phyloP scores from a whole-genome alignment of 192 early-diverging fungal genomes.

The Coemansia sp. region DNA sequence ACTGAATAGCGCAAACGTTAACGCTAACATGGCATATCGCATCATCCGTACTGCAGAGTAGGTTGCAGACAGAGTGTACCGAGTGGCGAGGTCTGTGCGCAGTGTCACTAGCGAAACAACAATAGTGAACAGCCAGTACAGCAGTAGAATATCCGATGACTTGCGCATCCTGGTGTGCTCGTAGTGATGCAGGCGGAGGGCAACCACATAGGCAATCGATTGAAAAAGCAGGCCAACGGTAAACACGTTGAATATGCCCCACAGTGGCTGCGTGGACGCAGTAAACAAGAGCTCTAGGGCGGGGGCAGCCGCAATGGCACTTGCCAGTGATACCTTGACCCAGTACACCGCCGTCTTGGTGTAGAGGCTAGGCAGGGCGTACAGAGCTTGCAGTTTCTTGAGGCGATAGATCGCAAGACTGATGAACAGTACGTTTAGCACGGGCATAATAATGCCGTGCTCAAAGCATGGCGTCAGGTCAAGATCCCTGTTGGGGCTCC shows the following conservation, averaged over 20 bases:
- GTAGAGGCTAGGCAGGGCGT: too few relatives aligned
- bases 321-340: conserved; percentile 2
- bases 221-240: conserved; percentile 16
- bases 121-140: conserved; percentile 24
- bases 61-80: neutral
- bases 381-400: too few relatives aligned
- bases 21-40: neutral
- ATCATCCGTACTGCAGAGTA: conserved; percentile 1
- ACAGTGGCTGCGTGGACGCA: neutral
- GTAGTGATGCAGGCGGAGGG: conserved; percentile 20
- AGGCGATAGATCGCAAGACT: too few relatives aligned
- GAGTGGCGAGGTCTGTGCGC: conserved; percentile 19
- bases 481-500: too few relatives aligned
- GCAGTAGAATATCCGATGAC: conserved; percentile 23
- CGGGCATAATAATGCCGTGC: too few relatives aligned
- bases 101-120: conserved; percentile 15
- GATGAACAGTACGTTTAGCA: too few relatives aligned
- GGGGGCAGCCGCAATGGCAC: neutral
- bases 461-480: too few relatives aligned
- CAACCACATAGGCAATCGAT: neutral
- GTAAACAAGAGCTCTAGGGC: conserved; percentile 10
- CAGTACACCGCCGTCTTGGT: too few relatives aligned
- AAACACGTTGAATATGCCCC: conserved; percentile 16
- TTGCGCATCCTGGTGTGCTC: conserved; percentile 22
- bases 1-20: conserved; percentile 18